Conservation (phyloP, 495 filamentous ascomycete genomes). For the Aspergillus taichungensis region DNA sequence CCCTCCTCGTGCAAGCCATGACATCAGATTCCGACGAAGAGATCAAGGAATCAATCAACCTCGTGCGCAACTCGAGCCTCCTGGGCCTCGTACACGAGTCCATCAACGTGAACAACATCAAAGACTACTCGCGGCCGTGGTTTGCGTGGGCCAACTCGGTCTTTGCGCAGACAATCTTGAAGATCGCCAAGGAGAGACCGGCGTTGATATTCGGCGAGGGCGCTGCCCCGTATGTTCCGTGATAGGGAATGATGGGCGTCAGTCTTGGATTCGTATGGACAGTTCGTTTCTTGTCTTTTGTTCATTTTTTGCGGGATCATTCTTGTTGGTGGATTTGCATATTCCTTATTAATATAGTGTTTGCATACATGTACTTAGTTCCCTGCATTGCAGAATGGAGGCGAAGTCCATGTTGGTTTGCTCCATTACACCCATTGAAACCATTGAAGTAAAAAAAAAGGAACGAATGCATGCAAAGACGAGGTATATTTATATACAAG, state of each 20-base stretch:
- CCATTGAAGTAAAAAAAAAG: neutral
- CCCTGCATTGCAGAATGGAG: no score
- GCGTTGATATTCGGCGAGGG: conserved; percentile 73
- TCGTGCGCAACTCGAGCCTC: conserved; percentile 62
- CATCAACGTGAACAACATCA: conserved; percentile 67
- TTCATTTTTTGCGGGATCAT: no score
- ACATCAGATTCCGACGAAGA: conserved; percentile 83
- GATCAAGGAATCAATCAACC: conserved; percentile 59
- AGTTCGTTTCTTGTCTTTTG: neutral
- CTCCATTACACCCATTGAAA: no score
- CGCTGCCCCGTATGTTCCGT: conserved; percentile 28
- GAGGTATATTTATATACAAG: neutral
- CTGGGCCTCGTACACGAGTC: conserved; percentile 89
- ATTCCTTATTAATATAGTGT: no score
- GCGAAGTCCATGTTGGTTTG: no score
- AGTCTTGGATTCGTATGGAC: neutral
- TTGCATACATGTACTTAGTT: no score
- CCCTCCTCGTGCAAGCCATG: conserved; percentile 79
- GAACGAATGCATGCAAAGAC: neutral
- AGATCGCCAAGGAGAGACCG: conserved; percentile 78
- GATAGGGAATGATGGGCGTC: no score
- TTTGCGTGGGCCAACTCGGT: conserved; percentile 98
- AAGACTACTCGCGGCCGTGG: conserved; percentile 81
- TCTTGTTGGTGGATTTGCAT: no score
- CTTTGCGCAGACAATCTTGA: conserved; percentile 87